Base-by-base conservation (phyloP, 106 monocot species). In the Dendrobium nobile region DNA sequence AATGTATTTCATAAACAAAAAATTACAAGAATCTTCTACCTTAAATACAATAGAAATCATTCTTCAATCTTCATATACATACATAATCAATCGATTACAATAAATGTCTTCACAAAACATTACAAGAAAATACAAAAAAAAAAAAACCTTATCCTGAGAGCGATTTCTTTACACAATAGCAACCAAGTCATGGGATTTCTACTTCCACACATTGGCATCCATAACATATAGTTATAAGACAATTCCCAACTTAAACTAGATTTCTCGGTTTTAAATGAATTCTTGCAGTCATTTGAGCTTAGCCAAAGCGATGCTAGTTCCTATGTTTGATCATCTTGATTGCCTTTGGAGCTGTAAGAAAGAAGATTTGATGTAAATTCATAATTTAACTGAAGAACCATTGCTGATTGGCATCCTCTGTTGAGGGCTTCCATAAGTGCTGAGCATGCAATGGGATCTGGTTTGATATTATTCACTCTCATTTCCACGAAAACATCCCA, bases 401-500 rank as follows among this genome's bases (percentile, higher is more conserved):
- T 82, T 26, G 85, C 77, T 78, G 83, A 85, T 82, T 94, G 86
- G 75, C 82, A 80, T 75, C 90, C 94, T 82, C 54, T 89, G 67
- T 94, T 94, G 43, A 94, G 82, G 80, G 87, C 83, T 83, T 83
- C 87, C 89, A 97, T 97, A 9, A 97, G 80, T 44, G 90, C 89
- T 56, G 96, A 94, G 81, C 86, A 97, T 41, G 86, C 89, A 84
- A 97, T 87, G 7, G 90, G 54, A 88, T 97, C 96, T 54, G 91
- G 92, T 61, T 84, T 75, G 47, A 97, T 83, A 80, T 82, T 81
- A 61, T 89, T 89, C 54, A 44, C 68, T 84, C 90, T 88, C 96
- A 97, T 97, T 42, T 97, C 92, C 77, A 89, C 47, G 79, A 94
- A 97, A 73, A 92, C 48, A 44, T 89, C 90, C 92, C 88, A 93